Percentiles rank a stretch among this genome's conserved stretches.
Conservation (phyloP, 768 basidiomycete genomes). For the Russula sp. region DNA sequence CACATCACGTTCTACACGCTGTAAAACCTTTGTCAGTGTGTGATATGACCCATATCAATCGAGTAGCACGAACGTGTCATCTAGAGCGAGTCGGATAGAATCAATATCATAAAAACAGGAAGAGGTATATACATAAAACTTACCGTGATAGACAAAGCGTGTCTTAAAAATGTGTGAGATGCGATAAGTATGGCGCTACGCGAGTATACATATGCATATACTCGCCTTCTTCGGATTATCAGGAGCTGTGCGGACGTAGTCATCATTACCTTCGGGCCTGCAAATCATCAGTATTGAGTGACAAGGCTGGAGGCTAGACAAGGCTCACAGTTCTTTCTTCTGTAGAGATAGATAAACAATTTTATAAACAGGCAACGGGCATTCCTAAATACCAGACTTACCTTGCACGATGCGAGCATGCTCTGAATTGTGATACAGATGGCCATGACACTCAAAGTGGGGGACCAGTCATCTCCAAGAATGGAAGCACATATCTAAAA, state of each 20-base stretch:
- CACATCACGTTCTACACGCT: conserved; percentile 11
- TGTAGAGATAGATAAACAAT: conserved; percentile 22
- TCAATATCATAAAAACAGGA: neutral
- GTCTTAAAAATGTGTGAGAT: conserved; percentile 39
- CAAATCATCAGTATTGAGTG: conserved; percentile 1
- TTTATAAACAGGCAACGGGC: neutral
- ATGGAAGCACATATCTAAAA: conserved; percentile 85
- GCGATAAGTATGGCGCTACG: neutral
- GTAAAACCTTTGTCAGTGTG: neutral
- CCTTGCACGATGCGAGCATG: conserved; percentile 92
- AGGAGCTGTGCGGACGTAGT: conserved; percentile 71
- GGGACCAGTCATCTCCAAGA: conserved; percentile 85
- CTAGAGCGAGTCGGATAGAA: neutral
- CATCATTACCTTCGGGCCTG: conserved; percentile 79
- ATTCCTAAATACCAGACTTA: conserved; percentile 26
- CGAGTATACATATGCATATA: neutral
- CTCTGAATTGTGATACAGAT: conserved; percentile 84
- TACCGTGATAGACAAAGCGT: conserved; percentile 76
- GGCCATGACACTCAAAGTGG: conserved; percentile 74
- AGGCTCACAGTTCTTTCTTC: conserved; percentile 58
- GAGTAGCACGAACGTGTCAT: conserved; percentile 20
- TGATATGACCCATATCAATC: neutral
- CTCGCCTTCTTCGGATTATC: conserved; percentile 82
- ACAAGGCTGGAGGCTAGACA: neutral
- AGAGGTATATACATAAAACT: conserved; percentile 1